Base-by-base conservation (phyloP, 2,329 filamentous ascomycete species). In the Grosmannia penicillata region DNA sequence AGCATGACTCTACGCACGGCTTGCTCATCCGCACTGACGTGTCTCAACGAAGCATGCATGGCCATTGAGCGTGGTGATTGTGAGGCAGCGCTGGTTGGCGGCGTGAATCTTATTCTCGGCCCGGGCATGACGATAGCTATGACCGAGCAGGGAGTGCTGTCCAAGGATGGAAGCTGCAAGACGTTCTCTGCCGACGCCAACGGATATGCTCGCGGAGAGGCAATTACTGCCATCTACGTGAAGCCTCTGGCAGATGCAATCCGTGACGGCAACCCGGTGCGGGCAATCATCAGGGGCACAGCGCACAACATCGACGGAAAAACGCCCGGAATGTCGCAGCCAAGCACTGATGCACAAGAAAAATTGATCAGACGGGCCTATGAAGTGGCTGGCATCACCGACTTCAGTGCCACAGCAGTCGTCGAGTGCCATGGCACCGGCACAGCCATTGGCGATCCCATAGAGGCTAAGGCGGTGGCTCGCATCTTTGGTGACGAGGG, bases 181-280 rank as follows among this genome's bases (percentile, higher is more conserved):
- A 53, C 53, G 2, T 68, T 64, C 41, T 64, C 66, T 30, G 51
- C 56, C 3, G 48, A 53, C 8, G 69, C 65, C 0, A 55, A 68
- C 38, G 70, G 70, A 0, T 73, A 70, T 40, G 65, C 55, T 0
- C 56, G 66, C 6, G 68, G 62, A 2, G 70, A 74, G 43, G 69
- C 62, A 6, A 47, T 63, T 13, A 59, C 50, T 3, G 53, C 57
- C 7, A 39, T 72, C 6, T 51, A 62, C 6, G 41, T 74, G 1
- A 72, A 72, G 50, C 53, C 48, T 1, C 48, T 72, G 0, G 51
- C 55, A 4, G 57, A 63, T 31, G 69, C 68, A 0, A 41, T 72
- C 5, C 50, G 53, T 3, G 66, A 68, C 34, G 59, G 60, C 4
- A 63, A 71, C 41, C 58, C 54, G 0, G 56, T 60, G 21, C 45